phyloP scores from a whole-genome alignment of 768 basidiomycete species.

The Naganishia vishniacii region DNA sequence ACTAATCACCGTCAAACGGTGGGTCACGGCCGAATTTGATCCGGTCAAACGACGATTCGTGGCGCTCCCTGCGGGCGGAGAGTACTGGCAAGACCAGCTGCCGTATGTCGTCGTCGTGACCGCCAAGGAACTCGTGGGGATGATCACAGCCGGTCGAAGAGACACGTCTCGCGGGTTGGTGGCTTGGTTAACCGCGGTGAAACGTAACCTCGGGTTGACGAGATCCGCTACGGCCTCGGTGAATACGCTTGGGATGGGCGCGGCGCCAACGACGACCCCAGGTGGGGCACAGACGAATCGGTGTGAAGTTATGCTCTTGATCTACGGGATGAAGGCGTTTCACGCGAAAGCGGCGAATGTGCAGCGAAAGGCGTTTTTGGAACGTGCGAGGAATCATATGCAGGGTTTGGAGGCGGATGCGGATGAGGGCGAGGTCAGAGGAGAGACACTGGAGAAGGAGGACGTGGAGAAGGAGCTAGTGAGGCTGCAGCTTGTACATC shows the following conservation, averaged over 20 bases:
- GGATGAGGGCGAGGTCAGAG: background rate
- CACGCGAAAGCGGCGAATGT: conserved; percentile 37
- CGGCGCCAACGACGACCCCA: conserved; percentile 8
- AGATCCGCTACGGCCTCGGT: background rate
- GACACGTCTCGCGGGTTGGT: background rate
- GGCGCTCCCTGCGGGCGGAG: conserved; percentile 1
- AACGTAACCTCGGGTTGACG: background rate
- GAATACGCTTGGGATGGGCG: background rate
- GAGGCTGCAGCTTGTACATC: conserved; percentile 39
- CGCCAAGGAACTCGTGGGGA: conserved; percentile 23
- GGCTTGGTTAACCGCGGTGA: background rate
- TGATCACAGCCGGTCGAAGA: background rate
- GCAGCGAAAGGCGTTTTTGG: conserved; percentile 36
- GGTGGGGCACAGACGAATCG: background rate
- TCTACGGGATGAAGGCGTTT: conserved; percentile 42
- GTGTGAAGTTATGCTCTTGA: conserved; percentile 38
- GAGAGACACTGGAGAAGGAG: conserved; percentile 29
- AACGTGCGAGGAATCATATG: conserved; percentile 14
- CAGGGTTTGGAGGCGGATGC: background rate
- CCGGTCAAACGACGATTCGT: background rate
- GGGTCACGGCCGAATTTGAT: conserved; percentile 14
- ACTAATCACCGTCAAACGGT: conserved; percentile 21
- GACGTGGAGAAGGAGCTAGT: conserved; percentile 42
- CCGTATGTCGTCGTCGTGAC: conserved; percentile 5
- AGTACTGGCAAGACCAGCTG: conserved; percentile 23